Percentiles rank a stretch among this genome's conserved stretches.
Conservation (phyloP, 2,329 filamentous ascomycete genomes). For the Passalora sequoiae region DNA sequence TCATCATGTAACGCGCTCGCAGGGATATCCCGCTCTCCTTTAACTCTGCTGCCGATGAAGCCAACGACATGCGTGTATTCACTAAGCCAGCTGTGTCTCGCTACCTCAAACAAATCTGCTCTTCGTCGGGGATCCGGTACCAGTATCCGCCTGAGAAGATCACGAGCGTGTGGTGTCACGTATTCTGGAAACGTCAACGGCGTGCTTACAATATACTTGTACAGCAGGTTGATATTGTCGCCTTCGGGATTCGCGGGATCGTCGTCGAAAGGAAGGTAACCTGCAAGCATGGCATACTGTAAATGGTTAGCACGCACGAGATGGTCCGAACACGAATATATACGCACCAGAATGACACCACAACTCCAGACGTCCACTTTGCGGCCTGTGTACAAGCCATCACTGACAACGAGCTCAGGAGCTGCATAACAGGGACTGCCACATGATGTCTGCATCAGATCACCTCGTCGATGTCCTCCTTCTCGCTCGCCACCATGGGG, state of each 20-base stretch:
- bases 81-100: conserved; percentile 94
- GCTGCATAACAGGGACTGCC: conserved; percentile 97
- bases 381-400: conserved; percentile 91
- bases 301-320: conserved; percentile 13
- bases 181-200: conserved; percentile 98
- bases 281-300: conserved; percentile 98
- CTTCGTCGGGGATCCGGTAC: conserved; percentile 92
- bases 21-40: conserved; percentile 77
- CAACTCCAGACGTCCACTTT: conserved; percentile 99
- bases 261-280: conserved; percentile 95
- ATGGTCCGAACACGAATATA: background rate
- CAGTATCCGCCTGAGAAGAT: conserved; percentile 84
- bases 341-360: conserved; percentile 88
- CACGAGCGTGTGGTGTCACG: conserved; percentile 91
- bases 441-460: conserved; percentile 98
- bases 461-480: conserved; percentile 63
- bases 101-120: conserved; percentile 94
- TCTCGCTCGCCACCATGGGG: conserved; percentile 52
- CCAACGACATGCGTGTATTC: conserved; percentile 96
- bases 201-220: conserved; percentile 98
- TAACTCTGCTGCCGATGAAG: conserved; percentile 94
- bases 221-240: conserved; percentile 97
- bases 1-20: conserved; percentile 60
- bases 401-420: conserved; percentile 92
- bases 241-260: conserved; percentile 97